These are phyloP conservation scores for Gnomoniopsis smithogilvyi DNA, from an alignment of 2,329 filamentous ascomycete genomes.

Conservation along the genomic window DNA sequence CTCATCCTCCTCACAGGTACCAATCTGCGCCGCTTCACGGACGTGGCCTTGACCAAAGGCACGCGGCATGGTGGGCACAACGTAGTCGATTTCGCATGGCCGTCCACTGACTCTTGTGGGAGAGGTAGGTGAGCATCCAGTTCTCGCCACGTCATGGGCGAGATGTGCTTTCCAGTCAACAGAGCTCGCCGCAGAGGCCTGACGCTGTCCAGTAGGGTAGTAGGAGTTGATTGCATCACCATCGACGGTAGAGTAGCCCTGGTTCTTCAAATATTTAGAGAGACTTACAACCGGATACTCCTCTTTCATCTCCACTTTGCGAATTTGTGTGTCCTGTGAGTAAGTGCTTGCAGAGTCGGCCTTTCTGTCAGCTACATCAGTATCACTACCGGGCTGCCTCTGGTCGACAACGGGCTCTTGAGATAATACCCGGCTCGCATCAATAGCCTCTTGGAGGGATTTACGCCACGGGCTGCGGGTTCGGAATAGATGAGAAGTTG, in stretches of 20 bases:
- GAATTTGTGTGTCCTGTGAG: slow-evolving; percentile 33
- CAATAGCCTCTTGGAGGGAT: slow-evolving; percentile 45
- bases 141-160: slow-evolving; percentile 34
- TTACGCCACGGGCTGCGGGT: slow-evolving; percentile 55
- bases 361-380: slow-evolving; percentile 34
- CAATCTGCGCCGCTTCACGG: slow-evolving; percentile 35
- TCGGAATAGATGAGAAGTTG: slow-evolving; percentile 48
- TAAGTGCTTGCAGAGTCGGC: slow-evolving; percentile 49
- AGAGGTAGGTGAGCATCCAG: slow-evolving; percentile 24
- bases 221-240: slow-evolving; percentile 26
- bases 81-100: slow-evolving; percentile 25
- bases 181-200: slow-evolving; percentile 42
- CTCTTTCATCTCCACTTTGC: slow-evolving; percentile 3
- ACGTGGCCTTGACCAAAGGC: slow-evolving; percentile 28
- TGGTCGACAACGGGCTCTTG: slow-evolving; percentile 1
- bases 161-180: slow-evolving; percentile 41
- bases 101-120: slow-evolving; percentile 23
- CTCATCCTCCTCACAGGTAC: slow-evolving; percentile 27
- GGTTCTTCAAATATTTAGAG: background rate
- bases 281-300: background rate
- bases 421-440: slow-evolving; percentile 19
- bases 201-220: slow-evolving; percentile 29
- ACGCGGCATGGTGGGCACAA: slow-evolving; percentile 23
- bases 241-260: slow-evolving; percentile 24
- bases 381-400: slow-evolving; percentile 21